Conservation (phyloP, 129 eudicot species). For the Flaveria sonorensis region DNA sequence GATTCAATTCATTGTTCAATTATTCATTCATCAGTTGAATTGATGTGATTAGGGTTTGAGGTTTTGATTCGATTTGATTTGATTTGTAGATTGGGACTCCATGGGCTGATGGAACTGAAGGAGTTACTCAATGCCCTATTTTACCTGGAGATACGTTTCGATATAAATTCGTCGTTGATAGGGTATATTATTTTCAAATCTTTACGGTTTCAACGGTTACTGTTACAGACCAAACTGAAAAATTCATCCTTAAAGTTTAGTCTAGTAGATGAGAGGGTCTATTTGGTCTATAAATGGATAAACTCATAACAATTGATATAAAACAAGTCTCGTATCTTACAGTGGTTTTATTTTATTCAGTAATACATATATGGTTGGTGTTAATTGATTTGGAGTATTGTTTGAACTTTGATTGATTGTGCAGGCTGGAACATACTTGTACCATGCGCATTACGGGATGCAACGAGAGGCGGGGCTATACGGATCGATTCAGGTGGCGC, state of each 20-base stretch:
- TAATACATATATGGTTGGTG: not conserved
- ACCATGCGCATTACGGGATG: slow-evolving; percentile 95
- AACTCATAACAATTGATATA: no score
- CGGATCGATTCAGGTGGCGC: slow-evolving; percentile 67
- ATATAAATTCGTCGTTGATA: slow-evolving; percentile 78
- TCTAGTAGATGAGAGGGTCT: no score
- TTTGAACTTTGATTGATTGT: not conserved
- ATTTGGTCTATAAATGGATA: no score
- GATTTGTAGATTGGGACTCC: slow-evolving; percentile 3
- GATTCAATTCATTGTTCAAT: no score
- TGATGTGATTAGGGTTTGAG: no score
- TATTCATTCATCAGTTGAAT: no score
- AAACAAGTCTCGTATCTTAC: no score
- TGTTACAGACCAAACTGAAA: no score
- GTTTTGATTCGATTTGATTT: no score
- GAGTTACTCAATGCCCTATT: slow-evolving; percentile 72
- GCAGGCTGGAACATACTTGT: slow-evolving; percentile 87
- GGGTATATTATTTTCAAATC: slow-evolving; percentile 44
- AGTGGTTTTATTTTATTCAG: no score
- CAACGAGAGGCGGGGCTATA: slow-evolving; percentile 82
- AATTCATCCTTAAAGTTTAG: no score
- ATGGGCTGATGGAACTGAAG: slow-evolving; percentile 17
- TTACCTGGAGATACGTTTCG: slow-evolving; percentile 79
- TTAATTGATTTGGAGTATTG: not conserved
- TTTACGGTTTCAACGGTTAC: not conserved